These are phyloP conservation scores for Myxozyma sirexii DNA, from an alignment of 805 yeast species.

Conservation along the genomic window DNA sequence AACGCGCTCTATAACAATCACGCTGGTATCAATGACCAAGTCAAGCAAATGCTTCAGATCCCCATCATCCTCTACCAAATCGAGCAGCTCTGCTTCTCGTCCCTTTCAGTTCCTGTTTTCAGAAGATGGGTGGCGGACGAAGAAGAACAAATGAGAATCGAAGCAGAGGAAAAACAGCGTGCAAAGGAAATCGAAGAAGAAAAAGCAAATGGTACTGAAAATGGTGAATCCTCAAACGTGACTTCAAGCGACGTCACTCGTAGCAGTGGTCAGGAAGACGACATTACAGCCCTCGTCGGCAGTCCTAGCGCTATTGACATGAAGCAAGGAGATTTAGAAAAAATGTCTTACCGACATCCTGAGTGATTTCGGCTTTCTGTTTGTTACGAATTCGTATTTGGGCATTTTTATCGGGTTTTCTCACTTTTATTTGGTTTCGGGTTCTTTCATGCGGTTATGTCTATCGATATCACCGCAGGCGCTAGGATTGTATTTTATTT, in stretches of 20 bases:
- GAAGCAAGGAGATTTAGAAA: background rate
- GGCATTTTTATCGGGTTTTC: background rate
- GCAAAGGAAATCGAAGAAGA: background rate
- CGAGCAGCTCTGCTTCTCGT: conserved; percentile 85
- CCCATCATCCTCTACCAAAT: conserved; percentile 86
- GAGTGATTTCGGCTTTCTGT: background rate
- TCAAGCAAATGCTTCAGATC: conserved; percentile 69
- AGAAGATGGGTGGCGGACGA: conserved; percentile 61
- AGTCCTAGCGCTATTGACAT: background rate
- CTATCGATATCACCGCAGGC: no score
- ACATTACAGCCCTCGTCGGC: background rate
- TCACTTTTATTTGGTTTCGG: background rate
- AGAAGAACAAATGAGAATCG: conserved; percentile 11
- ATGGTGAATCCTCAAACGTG: conserved; percentile 3
- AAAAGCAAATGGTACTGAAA: background rate
- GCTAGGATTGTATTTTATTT: background rate
- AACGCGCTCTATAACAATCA: conserved; percentile 76
- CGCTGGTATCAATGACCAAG: conserved; percentile 39
- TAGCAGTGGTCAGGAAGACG: conserved; percentile 1
- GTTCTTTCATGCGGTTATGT: background rate
- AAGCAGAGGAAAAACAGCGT: conserved; percentile 5
- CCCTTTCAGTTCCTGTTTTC: conserved; percentile 64
- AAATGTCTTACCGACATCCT: background rate
- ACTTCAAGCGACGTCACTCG: conserved; percentile 7
- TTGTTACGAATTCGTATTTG: background rate